phyloP scores from a whole-genome alignment of 1,284 basidiomycete species.

The Lignosus rhinocerotis region DNA sequence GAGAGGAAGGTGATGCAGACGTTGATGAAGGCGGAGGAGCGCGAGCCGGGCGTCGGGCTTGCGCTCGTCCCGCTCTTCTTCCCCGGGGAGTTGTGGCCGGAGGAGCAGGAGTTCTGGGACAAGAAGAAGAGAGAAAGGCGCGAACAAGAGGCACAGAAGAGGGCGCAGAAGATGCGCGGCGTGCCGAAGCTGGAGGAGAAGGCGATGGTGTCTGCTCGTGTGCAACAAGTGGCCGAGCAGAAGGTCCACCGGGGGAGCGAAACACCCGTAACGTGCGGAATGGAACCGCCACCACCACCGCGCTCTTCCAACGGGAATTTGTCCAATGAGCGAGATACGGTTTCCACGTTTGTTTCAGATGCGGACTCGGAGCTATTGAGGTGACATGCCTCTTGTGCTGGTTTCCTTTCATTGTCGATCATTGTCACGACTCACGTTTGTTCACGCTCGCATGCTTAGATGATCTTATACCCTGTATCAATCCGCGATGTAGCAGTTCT shows the following conservation, averaged over 20 bases:
- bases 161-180: not conserved
- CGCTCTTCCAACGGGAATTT: not conserved
- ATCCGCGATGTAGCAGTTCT: not conserved
- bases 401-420: not conserved
- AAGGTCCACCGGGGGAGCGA: not conserved
- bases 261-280: not conserved
- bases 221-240: not conserved
- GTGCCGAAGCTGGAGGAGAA: not conserved
- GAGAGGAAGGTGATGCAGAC: constrained; percentile 24
- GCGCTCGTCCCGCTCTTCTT: constrained; percentile 24
- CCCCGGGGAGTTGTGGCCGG: constrained; percentile 21
- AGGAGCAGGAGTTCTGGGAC: constrained; percentile 21
- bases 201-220: not conserved
- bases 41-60: constrained; percentile 20
- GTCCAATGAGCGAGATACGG: not conserved
- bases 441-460: not conserved
- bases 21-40: constrained; percentile 22
- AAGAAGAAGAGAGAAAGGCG: constrained; percentile 2
- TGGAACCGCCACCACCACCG: not conserved
- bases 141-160: constrained; percentile 1
- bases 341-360: not conserved
- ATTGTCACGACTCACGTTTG: not conserved
- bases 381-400: not conserved
- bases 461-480: not conserved
- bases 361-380: not conserved